These are phyloP conservation scores for Flaveria floridana DNA, from an alignment of 140 eudicot species.

Conservation along the genomic window DNA sequence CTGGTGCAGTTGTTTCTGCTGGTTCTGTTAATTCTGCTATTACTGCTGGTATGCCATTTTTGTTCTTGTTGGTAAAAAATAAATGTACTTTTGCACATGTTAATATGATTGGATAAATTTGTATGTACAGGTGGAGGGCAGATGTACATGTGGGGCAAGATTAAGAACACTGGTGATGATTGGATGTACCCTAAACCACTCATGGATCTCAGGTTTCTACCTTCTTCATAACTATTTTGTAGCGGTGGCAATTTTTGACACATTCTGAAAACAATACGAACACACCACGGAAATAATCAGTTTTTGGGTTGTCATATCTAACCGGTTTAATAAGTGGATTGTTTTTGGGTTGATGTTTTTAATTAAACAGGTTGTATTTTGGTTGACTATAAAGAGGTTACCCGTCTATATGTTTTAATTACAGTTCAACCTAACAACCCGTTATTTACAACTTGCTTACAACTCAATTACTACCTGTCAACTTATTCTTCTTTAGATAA, in stretches of 20 bases:
- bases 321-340: no score
- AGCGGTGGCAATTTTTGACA: no score
- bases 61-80: no score
- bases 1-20: slow-evolving; percentile 84
- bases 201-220: slow-evolving; percentile 82
- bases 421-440: no score
- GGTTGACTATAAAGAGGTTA: neutral
- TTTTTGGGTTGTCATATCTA: no score
- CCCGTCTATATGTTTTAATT: no score
- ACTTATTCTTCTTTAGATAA: neutral
- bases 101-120: neutral
- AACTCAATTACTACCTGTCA: no score
- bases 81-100: no score
- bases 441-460: no score
- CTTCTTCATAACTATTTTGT: neutral
- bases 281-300: no score
- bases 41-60: slow-evolving; percentile 61
- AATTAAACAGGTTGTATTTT: neutral
- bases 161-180: slow-evolving; percentile 85
- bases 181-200: slow-evolving; percentile 99
- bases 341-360: no score
- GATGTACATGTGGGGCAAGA: slow-evolving; percentile 97
- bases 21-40: slow-evolving; percentile 79
- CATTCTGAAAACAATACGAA: no score
- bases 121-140: slow-evolving; percentile 80